Base-by-base conservation (phyloP, 805 yeast species). In the Dipodascopsis tothii region DNA sequence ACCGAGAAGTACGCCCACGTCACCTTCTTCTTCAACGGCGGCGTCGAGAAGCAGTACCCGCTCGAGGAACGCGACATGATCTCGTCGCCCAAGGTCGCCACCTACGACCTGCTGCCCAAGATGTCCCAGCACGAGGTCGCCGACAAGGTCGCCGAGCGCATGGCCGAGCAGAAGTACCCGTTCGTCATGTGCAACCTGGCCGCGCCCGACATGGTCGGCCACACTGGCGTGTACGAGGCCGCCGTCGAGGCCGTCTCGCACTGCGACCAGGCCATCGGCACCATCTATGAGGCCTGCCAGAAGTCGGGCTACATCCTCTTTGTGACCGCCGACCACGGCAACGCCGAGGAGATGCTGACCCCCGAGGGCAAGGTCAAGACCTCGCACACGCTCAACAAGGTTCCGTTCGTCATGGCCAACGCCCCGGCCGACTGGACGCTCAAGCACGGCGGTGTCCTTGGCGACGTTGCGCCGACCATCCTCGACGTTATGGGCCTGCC, bases 1-100 rank as follows among this genome's bases (percentile, higher is more conserved):
- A 52, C 56, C 20, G 56, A 52, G 46, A 52, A 52, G 44, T 52
- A 52, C 46, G 56, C 56, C 21, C 56, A 52, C 41, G 56, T 52
- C 23, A 52, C 56, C 6, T 52, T 52, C 44, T 52, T 52, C 48
- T 52, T 52, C 46, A 52, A 52, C 51, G 56, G 56, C 22, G 56
- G 56, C 6, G 55, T 51, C 21, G 56, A 52, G 46, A 50, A 51
- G 45, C 55, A 52, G 43, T 52, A 39, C 39, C 28, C 34, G n/a
- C 47, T 43, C 25, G 56, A 52, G 44, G 43, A 47, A 40, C 52
- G 56, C 35, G 56, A 52, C 44, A 33, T 52, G 52, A 37, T 52
- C 17, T 45, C 55, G 19, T 52, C 56, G 28, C 56, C 56, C 20
- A 43, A 23, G 41, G 56, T 52, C 23, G 56, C 56, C 32, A 52